Conservation (phyloP, 2,329 filamentous ascomycete genomes). For the Aspergillus sp. region DNA sequence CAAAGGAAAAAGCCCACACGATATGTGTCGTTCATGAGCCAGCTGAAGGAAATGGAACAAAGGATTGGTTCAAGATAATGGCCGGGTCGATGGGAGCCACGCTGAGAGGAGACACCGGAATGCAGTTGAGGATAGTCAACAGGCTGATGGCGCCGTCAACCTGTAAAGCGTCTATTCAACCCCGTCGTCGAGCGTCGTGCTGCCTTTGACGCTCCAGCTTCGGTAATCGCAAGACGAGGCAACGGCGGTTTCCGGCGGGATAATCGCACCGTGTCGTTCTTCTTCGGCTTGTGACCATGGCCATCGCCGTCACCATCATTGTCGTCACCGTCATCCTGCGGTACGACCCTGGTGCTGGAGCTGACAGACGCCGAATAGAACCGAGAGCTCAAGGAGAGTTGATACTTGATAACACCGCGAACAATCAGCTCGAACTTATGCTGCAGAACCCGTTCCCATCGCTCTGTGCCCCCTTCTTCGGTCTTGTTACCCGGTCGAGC, state of each 20-base stretch:
- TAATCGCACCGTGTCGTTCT: constrained; percentile 21
- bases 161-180: constrained; percentile 18
- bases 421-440: constrained; percentile 92
- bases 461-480: constrained; percentile 65
- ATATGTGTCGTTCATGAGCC: too few species aligned
- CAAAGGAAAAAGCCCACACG: too few species aligned
- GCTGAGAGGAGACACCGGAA: constrained; percentile 1
- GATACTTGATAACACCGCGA: constrained; percentile 81
- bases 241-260: constrained; percentile 5
- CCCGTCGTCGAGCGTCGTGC: constrained; percentile 6
- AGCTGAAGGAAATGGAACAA: constrained; percentile 3
- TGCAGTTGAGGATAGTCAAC: constrained; percentile 4
- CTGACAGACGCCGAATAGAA: constrained; percentile 43
- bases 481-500: constrained; percentile 80
- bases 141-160: constrained; percentile 12
- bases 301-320: constrained; percentile 10
- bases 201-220: constrained; percentile 5
- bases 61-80: neutral
- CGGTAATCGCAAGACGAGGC: constrained; percentile 7
- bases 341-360: constrained; percentile 32
- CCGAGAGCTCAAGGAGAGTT: constrained; percentile 50
- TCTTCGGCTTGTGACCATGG: constrained; percentile 10
- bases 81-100: neutral
- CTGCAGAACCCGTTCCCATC: constrained; percentile 84
- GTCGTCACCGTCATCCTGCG: constrained; percentile 22